Conservation (phyloP, 768 basidiomycete species). For the Leccinum disarticulatum region DNA sequence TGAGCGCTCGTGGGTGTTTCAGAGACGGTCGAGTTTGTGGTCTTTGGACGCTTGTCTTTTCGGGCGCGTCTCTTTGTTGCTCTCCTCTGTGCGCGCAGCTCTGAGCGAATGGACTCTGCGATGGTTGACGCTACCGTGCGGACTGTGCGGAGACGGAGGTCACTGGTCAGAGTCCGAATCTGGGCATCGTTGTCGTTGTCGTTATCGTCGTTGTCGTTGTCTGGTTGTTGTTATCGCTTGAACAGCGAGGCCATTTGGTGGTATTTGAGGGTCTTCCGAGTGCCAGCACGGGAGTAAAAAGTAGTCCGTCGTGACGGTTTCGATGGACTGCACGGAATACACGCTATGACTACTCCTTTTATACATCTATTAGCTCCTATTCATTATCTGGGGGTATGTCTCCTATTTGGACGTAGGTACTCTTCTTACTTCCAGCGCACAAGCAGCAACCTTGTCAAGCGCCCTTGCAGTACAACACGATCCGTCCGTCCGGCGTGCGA, state of each 20-base stretch:
- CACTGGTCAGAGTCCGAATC: slow-evolving; percentile 85
- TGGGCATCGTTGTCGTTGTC: slow-evolving; percentile 59
- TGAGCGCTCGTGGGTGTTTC: slow-evolving; percentile 27
- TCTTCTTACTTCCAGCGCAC: too few species aligned
- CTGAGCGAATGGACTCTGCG: slow-evolving; percentile 80
- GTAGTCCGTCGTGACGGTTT: too few species aligned
- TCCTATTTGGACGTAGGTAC: too few species aligned
- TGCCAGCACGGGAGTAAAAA: slow-evolving; percentile 39
- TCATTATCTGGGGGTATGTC: too few species aligned
- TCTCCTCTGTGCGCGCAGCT: slow-evolving; percentile 64
- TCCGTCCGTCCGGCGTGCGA: too few species aligned
- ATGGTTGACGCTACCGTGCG: slow-evolving; percentile 90
- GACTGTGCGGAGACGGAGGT: slow-evolving; percentile 86
- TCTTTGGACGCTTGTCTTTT: slow-evolving; percentile 46
- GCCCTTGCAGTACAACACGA: too few species aligned
- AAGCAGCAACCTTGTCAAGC: too few species aligned
- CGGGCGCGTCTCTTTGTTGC: slow-evolving; percentile 51
- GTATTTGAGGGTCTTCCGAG: not conserved
- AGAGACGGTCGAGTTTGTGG: slow-evolving; percentile 32
- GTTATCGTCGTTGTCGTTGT: not conserved
- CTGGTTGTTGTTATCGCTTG: slow-evolving; percentile 20
- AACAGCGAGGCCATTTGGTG: not conserved
- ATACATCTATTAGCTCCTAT: too few species aligned
- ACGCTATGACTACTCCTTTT: too few species aligned
- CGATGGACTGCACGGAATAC: too few species aligned